Evolutionary conservation across 805 yeast species (phyloP), one percentile per base, ranked within the genome.

Genomic region (Saturnispora gosingensis): DNA sequence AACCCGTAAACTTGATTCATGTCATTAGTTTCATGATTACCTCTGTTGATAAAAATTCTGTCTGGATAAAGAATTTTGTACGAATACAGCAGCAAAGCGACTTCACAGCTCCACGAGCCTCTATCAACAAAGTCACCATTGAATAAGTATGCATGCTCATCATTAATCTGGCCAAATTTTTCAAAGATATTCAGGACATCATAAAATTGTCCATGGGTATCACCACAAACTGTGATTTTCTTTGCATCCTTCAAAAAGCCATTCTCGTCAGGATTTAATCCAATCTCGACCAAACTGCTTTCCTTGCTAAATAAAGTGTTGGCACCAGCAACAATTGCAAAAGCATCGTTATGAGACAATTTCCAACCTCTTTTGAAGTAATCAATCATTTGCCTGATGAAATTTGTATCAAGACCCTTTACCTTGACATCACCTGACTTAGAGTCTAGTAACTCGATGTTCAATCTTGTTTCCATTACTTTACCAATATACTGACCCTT

Each of bases 101-200:
- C 96, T 65, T 93, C 99, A 63, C 96, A 87, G 4, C 97, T 88
- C 98, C 99, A 91, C 16, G 96, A 86, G 5, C 99, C 99, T 62
- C 99, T 77, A 66, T 93, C 99, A 4, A 93, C 99, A 69, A 93
- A 91, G 69, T 93, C 99, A 43, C 99, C 99, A 62, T 93, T 93
- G 72, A 93, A 91, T 46, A 93, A 68, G 64, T 87, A 93, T 4
- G 81, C 75, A 64, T 90, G 97, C 3, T 70, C 67, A 2, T 74
- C 71, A 4, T 73, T 63, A 0, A 91, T 95, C 59, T 73, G 68
- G 15, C 98, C 98, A 62, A 81, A 90, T 43, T 65, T 74, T 34
- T 75, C 67, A 67, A 93, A 91, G 49, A 93, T 75, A 63, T 89
- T 84, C 61, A 91, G 68, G 49, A 93, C 82, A 65, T 93, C 99